phyloP scores from a whole-genome alignment of 495 filamentous ascomycete species.

The Lophiotrema nucula region DNA sequence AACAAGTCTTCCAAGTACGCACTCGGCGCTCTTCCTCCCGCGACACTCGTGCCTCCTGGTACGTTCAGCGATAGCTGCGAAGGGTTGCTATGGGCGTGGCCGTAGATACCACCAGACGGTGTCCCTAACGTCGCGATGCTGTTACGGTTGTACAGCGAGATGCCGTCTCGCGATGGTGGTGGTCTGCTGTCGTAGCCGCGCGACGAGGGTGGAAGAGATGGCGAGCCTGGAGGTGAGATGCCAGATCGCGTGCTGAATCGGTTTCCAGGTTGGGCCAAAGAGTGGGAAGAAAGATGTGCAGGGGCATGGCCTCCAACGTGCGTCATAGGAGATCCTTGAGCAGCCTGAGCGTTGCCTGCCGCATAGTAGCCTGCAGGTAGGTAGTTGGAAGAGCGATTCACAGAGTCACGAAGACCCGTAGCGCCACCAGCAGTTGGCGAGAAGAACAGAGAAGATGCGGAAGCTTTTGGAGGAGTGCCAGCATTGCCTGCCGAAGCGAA shows the following conservation, averaged over 20 bases:
- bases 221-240: conserved; percentile 67
- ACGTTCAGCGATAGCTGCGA: conserved; percentile 68
- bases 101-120: conserved; percentile 39
- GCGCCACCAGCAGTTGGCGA: conserved; percentile 75
- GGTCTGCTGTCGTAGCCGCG: conserved; percentile 29
- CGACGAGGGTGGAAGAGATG: conserved; percentile 44
- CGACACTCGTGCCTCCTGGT: conserved; percentile 57
- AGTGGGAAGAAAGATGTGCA: conserved; percentile 38
- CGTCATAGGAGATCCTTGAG: conserved; percentile 46
- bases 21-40: conserved; percentile 71
- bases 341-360: conserved; percentile 57
- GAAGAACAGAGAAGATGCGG: conserved; percentile 72
- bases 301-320: conserved; percentile 52
- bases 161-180: conserved; percentile 43
- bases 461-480: conserved; percentile 47
- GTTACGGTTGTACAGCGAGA: conserved; percentile 30
- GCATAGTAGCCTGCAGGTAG: conserved; percentile 93
- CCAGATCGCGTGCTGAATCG: conserved; percentile 43
- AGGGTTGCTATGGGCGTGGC: conserved; percentile 47
- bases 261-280: conserved; percentile 46
- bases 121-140: conserved; percentile 31
- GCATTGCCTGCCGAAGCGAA: conserved; percentile 44
- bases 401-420: conserved; percentile 42
- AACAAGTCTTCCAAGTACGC: conserved; percentile 92
- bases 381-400: conserved; percentile 66